Conservation (phyloP, 768 basidiomycete species). For the Suillus subaureus region DNA sequence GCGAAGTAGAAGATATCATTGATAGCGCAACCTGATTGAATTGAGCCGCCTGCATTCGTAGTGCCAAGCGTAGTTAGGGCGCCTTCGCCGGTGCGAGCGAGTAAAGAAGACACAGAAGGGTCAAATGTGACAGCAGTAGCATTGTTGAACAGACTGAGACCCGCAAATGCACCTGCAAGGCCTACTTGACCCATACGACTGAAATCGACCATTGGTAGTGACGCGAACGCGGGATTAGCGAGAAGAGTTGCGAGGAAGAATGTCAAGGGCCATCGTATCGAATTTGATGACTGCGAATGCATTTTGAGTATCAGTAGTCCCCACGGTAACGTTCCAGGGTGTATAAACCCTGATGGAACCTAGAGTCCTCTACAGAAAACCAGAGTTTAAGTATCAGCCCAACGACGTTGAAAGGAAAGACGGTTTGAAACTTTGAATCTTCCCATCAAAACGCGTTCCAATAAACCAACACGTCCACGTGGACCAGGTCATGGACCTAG, state of each 20-base stretch:
- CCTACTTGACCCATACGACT: constrained; percentile 90
- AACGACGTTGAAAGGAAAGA: constrained; percentile 4
- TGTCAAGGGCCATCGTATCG: constrained; percentile 27
- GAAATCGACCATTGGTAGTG: constrained; percentile 65
- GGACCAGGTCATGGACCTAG: constrained; percentile 22
- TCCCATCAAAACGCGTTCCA: constrained; percentile 11
- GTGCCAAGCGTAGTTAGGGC: constrained; percentile 69
- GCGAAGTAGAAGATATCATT: constrained; percentile 75
- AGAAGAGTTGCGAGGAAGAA: constrained; percentile 22
- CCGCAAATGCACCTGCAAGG: constrained; percentile 85
- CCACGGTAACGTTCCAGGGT: constrained; percentile 13
- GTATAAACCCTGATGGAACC: constrained; percentile 11
- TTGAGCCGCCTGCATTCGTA: constrained; percentile 78
- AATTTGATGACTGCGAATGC: constrained; percentile 14
- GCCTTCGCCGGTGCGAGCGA: constrained; percentile 67
- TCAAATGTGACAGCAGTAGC: constrained; percentile 62
- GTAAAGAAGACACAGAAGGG: constrained; percentile 69
- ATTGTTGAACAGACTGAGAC: constrained; percentile 75
- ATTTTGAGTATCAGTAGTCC: constrained; percentile 8
- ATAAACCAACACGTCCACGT: constrained; percentile 24
- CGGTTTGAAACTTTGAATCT: constrained; percentile 2
- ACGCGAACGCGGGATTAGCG: constrained; percentile 30
- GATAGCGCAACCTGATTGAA: constrained; percentile 73
- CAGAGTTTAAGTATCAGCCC: background rate
- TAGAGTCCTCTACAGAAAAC: constrained; percentile 6